Base-by-base conservation (phyloP, 495 filamentous ascomycete species). In the Penicillium goetzii region DNA sequence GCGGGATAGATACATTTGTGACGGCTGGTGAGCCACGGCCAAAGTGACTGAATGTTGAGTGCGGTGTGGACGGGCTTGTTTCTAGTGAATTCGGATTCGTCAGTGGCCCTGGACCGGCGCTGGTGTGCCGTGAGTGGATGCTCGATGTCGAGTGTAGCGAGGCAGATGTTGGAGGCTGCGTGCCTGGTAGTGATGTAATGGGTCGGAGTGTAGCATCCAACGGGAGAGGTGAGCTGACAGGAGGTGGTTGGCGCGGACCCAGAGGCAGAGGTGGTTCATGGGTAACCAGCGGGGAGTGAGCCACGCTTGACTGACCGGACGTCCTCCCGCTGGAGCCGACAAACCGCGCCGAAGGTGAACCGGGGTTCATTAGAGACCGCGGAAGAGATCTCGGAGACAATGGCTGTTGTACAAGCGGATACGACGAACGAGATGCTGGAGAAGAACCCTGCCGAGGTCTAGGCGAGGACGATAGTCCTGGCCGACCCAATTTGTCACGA, bases 351-450 rank as follows among this genome's bases (percentile, higher is more conserved):
- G 84, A 78, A 23, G 89, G 89, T 17, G 89, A 91, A 59, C 81
- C 81, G 23, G 90, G 89, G 36, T 85, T 88, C 67, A 90, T 78
- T n/a, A 87, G 81, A 58, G 81, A 81, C 53, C 86, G 81, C 23
- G 74, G 69, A 63, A 68, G 72, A 71, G 67, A 77, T 64, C 61
- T 78, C 50, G 74, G 74, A 57, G 71, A 83, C 54, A 78, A 71
- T 4, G 73, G 76, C 61, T 66, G 71, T 59, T 65, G 76, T 23
- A 64, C 62, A 30, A 81, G 67, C 56, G 78, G 72, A 55, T 66
- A 75, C 50, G 68, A 67, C 15, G 73, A 63, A 50, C 76, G 76
- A 23, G 71, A 65, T 28, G 72, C 65, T 6, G 81, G 69, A 4
- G 76, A 71, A 9, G 78, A 74, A 14, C 74, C 67, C 23, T 77